Evolutionary conservation across 2,329 filamentous ascomycete species (phyloP), one percentile per base, ranked within the genome.

Genomic region (Aureobasidium sp.): DNA sequence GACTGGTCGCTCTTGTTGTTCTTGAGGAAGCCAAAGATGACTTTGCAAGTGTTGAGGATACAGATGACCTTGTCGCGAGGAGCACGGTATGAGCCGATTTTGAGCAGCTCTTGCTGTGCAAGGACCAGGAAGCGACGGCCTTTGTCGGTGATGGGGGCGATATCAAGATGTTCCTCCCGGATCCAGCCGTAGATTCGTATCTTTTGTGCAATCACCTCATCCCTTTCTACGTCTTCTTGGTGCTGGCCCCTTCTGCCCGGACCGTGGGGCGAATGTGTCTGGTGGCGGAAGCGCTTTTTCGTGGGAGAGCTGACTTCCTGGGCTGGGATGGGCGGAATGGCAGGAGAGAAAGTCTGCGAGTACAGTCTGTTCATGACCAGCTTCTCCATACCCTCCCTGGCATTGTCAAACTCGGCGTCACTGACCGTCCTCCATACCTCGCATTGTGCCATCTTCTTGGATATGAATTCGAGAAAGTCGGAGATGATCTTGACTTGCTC

Each of bases 401-500:
- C 94, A 74, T 99, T 99, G 74, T 99, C 94, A 68, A 99, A 99
- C 70, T 99, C 94, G 41, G 90, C 90, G 73, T 99, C 94, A 0
- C 92, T 96, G 0, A 97, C 90, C 37, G 94, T 90, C 62, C 90
- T 85, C 94, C 94, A 99, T 3, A 99, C 91, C 64, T 99, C 94
- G 71, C 94, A 99, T 66, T 91, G 84, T 14, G 88, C 91, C 95
- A 99, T 99, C 78, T 97, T 97, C 76, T 96, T 96, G 59, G 90
- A 89, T 66, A 99, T 99, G 70, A 99, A 99, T 48, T 91, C 86
- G 51, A 99, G 79, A 68, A 99, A 99, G 73, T 99, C 95, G 66
- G 90, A 86, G 64, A 99, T 96, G 65, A 99, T 97, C 77, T 99
- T 99, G 72, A 97, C 94, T 74, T 99, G 94, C 76, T 99, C 94